Percentiles rank a stretch among this genome's conserved stretches.
Conservation (phyloP, 108 stramenopile species). For the Stephanodiscus triporus region DNA sequence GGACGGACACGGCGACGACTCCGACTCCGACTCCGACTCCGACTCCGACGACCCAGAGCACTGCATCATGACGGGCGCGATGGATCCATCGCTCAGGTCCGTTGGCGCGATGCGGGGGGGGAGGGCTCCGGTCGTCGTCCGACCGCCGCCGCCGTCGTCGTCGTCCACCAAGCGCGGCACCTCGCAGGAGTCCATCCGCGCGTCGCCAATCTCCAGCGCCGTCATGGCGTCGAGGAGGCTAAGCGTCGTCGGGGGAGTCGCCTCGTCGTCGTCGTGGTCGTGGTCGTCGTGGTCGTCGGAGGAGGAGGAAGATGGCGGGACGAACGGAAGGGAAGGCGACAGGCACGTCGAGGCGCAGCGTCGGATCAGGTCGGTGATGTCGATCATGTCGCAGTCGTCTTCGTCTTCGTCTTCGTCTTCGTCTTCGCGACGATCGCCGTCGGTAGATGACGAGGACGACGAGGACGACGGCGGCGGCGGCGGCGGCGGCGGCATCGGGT, state of each 20-base stretch:
- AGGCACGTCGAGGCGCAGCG: constrained; percentile 31
- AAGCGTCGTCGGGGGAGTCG: constrained; percentile 40
- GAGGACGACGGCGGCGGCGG: too few relatives aligned
- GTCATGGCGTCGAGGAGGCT: constrained; percentile 90
- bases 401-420: too few relatives aligned
- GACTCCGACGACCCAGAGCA: constrained; percentile 48
- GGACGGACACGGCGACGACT: constrained; percentile 36
- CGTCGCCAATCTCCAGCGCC: constrained; percentile 87
- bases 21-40: constrained; percentile 8
- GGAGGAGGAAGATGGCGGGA: not conserved
- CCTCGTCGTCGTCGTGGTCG: not conserved
- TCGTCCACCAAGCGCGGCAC: constrained; percentile 17
- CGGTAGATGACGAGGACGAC: too few relatives aligned
- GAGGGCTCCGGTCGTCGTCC: constrained; percentile 51
- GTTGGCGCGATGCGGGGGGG: constrained; percentile 65
- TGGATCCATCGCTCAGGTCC: constrained; percentile 47
- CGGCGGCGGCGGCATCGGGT: too few relatives aligned
- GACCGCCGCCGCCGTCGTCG: constrained; percentile 5
- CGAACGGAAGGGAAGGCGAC: constrained; percentile 39
- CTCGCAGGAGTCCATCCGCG: constrained; percentile 92
- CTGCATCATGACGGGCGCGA: constrained; percentile 32
- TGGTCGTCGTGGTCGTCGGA: not conserved
- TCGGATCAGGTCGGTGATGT: constrained; percentile 35
- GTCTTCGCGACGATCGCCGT: too few relatives aligned
- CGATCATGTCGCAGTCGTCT: too few relatives aligned